phyloP scores from a whole-genome alignment of 306 rosid species.

The Sesbania bispinosa region DNA sequence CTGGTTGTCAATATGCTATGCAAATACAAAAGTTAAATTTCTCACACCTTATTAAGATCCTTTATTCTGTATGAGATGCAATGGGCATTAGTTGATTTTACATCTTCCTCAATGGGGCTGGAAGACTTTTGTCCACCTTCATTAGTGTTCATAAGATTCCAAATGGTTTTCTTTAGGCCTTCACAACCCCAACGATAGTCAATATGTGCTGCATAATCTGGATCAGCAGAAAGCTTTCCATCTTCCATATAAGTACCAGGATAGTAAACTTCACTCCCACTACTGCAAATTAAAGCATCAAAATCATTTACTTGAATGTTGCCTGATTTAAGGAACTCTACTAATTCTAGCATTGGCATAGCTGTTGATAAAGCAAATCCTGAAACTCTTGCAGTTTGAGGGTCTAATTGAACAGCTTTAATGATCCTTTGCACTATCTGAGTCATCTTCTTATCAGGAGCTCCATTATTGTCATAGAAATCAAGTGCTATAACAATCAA shows the following conservation, averaged over 20 bases:
- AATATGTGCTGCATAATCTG: constrained; percentile 26
- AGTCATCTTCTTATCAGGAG: constrained; percentile 18
- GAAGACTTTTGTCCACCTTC: constrained; percentile 18
- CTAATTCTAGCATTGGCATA: constrained; percentile 26
- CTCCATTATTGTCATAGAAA: constrained; percentile 18
- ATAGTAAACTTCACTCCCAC: constrained; percentile 39
- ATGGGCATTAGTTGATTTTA: constrained; percentile 33
- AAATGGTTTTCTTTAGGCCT: constrained; percentile 34
- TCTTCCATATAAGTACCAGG: constrained; percentile 21
- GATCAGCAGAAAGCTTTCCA: constrained; percentile 32
- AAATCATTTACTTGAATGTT: constrained; percentile 27
- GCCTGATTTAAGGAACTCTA: constrained; percentile 24
- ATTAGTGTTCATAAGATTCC: constrained; percentile 21
- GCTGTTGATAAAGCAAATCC: constrained; percentile 37
- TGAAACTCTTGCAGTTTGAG: constrained; percentile 32
- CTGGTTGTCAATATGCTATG: background rate
- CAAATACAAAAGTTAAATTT: background rate
- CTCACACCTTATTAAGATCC: constrained; percentile 29
- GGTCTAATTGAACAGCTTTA: constrained; percentile 32
- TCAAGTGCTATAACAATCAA: constrained; percentile 36
- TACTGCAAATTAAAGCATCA: constrained; percentile 36
- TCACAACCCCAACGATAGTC: constrained; percentile 34
- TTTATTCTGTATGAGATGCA: constrained; percentile 33
- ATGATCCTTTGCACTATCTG: constrained; percentile 23
- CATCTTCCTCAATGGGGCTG: constrained; percentile 24